phyloP scores from a whole-genome alignment of 306 rosid genomes.

The Rosa lucieae region DNA sequence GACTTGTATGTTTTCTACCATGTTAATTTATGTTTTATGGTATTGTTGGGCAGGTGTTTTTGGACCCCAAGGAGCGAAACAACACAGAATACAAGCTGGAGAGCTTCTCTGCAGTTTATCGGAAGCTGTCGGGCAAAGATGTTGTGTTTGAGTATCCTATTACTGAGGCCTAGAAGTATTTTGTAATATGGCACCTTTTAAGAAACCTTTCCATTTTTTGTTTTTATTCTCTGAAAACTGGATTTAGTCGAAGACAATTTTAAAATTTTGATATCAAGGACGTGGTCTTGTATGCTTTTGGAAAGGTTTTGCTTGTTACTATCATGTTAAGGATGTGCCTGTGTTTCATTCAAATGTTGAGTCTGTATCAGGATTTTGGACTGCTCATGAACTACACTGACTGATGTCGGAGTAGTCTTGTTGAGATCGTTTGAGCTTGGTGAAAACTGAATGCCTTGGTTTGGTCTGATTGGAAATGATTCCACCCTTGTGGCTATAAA shows the following conservation, averaged over 20 bases:
- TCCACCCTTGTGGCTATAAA: too few relatives aligned
- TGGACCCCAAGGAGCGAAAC: slow-evolving; percentile 68
- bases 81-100: slow-evolving; percentile 67
- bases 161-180: slow-evolving; percentile 36
- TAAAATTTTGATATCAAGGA: slow-evolving; percentile 5
- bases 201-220: not conserved
- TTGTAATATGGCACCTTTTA: not conserved
- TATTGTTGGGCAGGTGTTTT: slow-evolving; percentile 34
- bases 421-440: too few relatives aligned
- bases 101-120: slow-evolving; percentile 54
- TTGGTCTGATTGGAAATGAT: too few relatives aligned
- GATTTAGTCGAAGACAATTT: not conserved
- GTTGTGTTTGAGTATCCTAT: slow-evolving; percentile 56
- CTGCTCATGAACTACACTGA: not conserved
- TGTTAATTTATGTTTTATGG: not conserved
- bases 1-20: not conserved
- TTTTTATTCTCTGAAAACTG: not conserved
- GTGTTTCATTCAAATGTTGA: not conserved
- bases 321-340: not conserved
- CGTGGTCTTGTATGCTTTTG: not conserved
- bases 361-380: not conserved
- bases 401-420: not conserved
- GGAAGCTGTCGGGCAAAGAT: slow-evolving; percentile 61
- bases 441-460: too few relatives aligned
- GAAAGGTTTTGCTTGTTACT: not conserved